Evolutionary conservation across 2,329 filamentous ascomycete genomes (phyloP), one percentile per base, ranked within the genome.

Genomic region (Aspergillus oerlinghausenensis): DNA sequence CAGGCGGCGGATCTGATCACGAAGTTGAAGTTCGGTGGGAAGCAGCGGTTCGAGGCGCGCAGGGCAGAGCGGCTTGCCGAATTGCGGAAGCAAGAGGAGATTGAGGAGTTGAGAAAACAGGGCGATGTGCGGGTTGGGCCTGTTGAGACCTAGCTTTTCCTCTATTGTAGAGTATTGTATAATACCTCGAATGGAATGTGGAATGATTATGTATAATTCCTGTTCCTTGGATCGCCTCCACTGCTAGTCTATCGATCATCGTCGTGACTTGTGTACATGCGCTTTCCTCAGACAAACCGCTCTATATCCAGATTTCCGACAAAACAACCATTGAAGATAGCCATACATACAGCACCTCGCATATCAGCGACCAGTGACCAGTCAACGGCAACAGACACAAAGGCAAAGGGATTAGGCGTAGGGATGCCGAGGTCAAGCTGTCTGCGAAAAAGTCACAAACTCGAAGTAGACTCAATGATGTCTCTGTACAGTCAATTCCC

Each of bases 1-100:
- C 85, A 85, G 69, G 92, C 92, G 4, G 82, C 82, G 4, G 92
- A 97, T 70, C 92, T 96, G 88, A 96, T 97, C 62, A 95, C 90
- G 7, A 95, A 96, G 73, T 70, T 96, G 59, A 93, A 88, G 71
- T 89, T 94, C 69, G 93, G 93, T 0, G 90, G 89, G 1, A 79
- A 84, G 79, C 72, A 89, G 75, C 60, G 84, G 76, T 76, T 91
- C 82, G 56, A 79, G 82, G 66, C 77, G 75, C 54, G 58, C 26
- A 60, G 56, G 51, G 57, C 59, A 17, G 62, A 61, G 28, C 49
- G 52, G 29, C 29, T 61, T 28, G 57, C 55, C 25, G 56, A 59
- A 28, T 53, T 53, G 19, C 54, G 61, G 19, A 59, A 55, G 11
- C 48, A 54, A 28, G 28, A 23, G 25, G 53, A 55, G 19, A 8